These are phyloP conservation scores for Aspergillus funiculosus DNA, from an alignment of 495 filamentous ascomycete genomes.

Conservation along the genomic window DNA sequence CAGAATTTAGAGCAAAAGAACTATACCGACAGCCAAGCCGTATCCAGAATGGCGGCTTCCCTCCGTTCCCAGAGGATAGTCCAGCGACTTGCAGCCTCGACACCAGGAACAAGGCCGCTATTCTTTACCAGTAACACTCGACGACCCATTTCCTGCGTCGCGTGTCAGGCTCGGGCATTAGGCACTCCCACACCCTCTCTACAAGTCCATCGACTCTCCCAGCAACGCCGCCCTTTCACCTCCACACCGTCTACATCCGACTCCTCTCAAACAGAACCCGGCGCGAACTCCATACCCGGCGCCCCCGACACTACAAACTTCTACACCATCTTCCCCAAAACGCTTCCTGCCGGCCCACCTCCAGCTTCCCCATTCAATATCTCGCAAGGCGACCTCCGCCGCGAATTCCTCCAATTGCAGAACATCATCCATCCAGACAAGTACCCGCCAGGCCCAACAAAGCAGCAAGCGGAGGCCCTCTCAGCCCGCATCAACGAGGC, in stretches of 20 bases:
- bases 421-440: slow-evolving; percentile 76
- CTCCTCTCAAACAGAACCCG: neutral
- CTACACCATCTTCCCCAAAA: slow-evolving; percentile 85
- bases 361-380: slow-evolving; percentile 71
- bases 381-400: slow-evolving; percentile 55
- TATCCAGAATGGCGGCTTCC: slow-evolving; percentile 2
- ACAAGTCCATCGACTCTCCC: too few relatives aligned
- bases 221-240: slow-evolving; percentile 1
- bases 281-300: slow-evolving; percentile 11
- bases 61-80: slow-evolving; percentile 19
- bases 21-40: neutral
- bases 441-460: slow-evolving; percentile 48
- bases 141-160: slow-evolving; percentile 8
- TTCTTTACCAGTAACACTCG: neutral
- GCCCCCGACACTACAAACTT: slow-evolving; percentile 49
- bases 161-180: slow-evolving; percentile 9
- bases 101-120: neutral
- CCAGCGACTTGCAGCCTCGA: slow-evolving; percentile 8
- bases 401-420: slow-evolving; percentile 84
- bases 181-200: neutral
- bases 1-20: neutral
- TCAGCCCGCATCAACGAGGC: slow-evolving; percentile 82
- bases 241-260: neutral
- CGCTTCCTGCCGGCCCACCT: slow-evolving; percentile 74
- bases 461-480: slow-evolving; percentile 60